Evolutionary conservation across 805 yeast genomes (phyloP).

Genomic region (Yarrowia yakushimensis): DNA sequence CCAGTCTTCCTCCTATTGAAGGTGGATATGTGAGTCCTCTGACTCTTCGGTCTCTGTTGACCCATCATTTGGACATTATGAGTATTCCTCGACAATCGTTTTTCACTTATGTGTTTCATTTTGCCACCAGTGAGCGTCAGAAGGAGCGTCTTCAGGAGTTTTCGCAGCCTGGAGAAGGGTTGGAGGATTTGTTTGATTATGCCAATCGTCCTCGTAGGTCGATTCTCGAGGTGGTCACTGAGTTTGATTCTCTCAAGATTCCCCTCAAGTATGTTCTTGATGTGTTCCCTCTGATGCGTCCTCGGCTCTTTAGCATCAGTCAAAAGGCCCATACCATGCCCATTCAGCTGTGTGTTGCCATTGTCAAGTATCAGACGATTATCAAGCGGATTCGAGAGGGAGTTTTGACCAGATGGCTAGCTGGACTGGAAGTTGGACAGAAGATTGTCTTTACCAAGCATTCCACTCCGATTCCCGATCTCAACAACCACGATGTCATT

Average conservation of each 20-base stretch:
- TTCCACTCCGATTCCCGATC: constrained; percentile 43
- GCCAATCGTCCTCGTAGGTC: constrained; percentile 93
- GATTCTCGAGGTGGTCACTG: constrained; percentile 74
- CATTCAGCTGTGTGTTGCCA: constrained; percentile 67
- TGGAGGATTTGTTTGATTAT: constrained; percentile 81
- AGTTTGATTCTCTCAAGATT: constrained; percentile 69
- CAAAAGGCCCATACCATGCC: constrained; percentile 39
- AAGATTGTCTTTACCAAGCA: constrained; percentile 46
- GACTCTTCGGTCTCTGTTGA: constrained; percentile 68
- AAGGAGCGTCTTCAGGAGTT: constrained; percentile 73
- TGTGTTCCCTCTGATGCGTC: constrained; percentile 70
- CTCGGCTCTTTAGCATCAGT: constrained; percentile 83
- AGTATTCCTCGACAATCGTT: constrained; percentile 83
- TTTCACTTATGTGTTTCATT: constrained; percentile 69
- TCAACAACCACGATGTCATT: constrained; percentile 41
- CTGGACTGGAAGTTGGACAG: constrained; percentile 48
- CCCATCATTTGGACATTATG: constrained; percentile 76
- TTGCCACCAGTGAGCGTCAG: constrained; percentile 71
- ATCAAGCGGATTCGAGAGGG: constrained; percentile 75
- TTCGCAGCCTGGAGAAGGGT: constrained; percentile 59
- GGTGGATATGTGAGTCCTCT: constrained; percentile 53
- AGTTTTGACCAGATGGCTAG: constrained; percentile 74
- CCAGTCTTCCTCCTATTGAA: constrained; percentile 36
- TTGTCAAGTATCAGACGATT: constrained; percentile 83
- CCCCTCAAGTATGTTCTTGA: constrained; percentile 78